Evolutionary conservation across 805 yeast genomes (phyloP).

Genomic region (Cephaloascus albidus): DNA sequence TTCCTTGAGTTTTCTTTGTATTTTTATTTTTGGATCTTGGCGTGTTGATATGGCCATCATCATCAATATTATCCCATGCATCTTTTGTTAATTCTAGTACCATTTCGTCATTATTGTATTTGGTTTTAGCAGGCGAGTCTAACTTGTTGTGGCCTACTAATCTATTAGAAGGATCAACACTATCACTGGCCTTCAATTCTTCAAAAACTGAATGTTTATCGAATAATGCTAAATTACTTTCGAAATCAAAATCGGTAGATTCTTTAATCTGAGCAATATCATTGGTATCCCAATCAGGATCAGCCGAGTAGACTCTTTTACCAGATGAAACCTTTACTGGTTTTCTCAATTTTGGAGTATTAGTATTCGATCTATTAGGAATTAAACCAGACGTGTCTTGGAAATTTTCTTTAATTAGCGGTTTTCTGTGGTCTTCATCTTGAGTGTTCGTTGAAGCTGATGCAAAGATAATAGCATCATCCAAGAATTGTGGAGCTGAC

Average conservation of each 20-base stretch:
- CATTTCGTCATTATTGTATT: conserved; percentile 67
- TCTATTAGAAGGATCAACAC: conserved; percentile 47
- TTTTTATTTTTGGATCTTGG: background rate
- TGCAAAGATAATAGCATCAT: conserved; percentile 20
- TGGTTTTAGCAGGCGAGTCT: conserved; percentile 24
- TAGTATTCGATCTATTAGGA: background rate
- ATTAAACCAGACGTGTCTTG: background rate
- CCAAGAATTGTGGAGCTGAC: conserved; percentile 5
- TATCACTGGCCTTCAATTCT: conserved; percentile 60
- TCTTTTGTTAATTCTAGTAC: conserved; percentile 41
- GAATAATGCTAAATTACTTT: conserved; percentile 69
- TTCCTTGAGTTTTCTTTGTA: background rate
- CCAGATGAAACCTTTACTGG: background rate
- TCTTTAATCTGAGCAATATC: conserved; percentile 37
- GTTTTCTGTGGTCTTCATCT: background rate
- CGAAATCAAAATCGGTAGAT: conserved; percentile 74
- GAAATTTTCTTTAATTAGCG: background rate
- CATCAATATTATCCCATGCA: conserved; percentile 43
- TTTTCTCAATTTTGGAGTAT: background rate
- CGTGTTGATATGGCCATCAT: background rate
- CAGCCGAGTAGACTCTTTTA: conserved; percentile 8
- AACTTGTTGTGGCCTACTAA: conserved; percentile 68
- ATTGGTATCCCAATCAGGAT: conserved; percentile 38
- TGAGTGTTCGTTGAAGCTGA: conserved; percentile 2
- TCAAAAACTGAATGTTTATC: conserved; percentile 76